Evolutionary conservation across 768 basidiomycete species (phyloP).

Genomic region (Pisolithus albus): DNA sequence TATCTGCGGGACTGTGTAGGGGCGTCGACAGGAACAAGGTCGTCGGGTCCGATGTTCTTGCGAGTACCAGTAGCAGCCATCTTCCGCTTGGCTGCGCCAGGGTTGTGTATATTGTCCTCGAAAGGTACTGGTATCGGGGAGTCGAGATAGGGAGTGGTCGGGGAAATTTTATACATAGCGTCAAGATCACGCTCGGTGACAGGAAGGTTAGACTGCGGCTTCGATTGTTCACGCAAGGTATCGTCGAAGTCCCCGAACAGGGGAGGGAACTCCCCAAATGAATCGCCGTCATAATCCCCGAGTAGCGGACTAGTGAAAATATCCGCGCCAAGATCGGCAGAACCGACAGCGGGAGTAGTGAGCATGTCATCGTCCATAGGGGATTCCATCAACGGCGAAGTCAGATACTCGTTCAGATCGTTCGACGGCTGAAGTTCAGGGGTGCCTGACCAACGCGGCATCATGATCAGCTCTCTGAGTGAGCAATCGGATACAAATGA

Average conservation of each 20-base stretch:
- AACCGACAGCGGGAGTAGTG: constrained; percentile 36
- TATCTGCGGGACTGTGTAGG: constrained; percentile 80
- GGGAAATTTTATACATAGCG: constrained; percentile 43
- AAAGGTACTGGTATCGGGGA: constrained; percentile 26
- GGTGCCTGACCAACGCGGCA: constrained; percentile 19
- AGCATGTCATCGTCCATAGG: constrained; percentile 41
- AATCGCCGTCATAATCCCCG: constrained; percentile 29
- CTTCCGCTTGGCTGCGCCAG: constrained; percentile 27
- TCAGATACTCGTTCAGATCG: constrained; percentile 38
- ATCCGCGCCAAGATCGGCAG: constrained; percentile 29
- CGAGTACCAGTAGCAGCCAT: constrained; percentile 57
- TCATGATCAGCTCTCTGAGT: background rate
- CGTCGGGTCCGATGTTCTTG: constrained; percentile 57
- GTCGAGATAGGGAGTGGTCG: constrained; percentile 45
- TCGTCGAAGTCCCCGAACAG: constrained; percentile 24
- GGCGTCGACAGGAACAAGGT: constrained; percentile 64
- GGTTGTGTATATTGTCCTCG: constrained; percentile 10
- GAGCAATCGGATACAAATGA: background rate
- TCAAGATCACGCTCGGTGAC: constrained; percentile 25
- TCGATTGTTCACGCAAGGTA: constrained; percentile 10
- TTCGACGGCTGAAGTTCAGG: constrained; percentile 33
- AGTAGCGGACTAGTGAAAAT: constrained; percentile 38
- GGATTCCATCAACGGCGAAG: constrained; percentile 42
- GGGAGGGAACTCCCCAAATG: constrained; percentile 26
- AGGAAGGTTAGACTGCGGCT: constrained; percentile 10